Evolutionary conservation across 805 yeast species (phyloP).

Genomic region (Saccharomyces paradoxus): DNA sequence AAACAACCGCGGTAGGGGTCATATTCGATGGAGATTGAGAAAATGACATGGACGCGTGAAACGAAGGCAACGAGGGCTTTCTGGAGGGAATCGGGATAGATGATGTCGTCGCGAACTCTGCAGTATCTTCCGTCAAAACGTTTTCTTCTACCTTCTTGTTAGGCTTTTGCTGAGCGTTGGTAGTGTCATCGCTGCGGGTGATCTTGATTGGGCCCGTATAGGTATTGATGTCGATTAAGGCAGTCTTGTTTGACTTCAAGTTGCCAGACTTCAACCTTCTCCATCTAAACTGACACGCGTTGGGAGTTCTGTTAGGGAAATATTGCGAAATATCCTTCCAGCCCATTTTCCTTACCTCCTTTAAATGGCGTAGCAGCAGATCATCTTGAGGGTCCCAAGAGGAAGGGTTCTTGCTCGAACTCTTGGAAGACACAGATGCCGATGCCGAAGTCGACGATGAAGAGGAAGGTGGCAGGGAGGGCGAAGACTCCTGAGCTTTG

Average conservation of each 20-base stretch:
- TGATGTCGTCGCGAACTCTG: background rate
- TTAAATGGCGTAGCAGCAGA: conserved; percentile 58
- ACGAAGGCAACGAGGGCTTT: background rate
- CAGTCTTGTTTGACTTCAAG: conserved; percentile 30
- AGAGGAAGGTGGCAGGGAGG: background rate
- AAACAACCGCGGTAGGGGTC: background rate
- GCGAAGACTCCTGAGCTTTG: background rate
- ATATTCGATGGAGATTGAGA: background rate
- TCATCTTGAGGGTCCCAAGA: conserved; percentile 82
- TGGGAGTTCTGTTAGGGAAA: conserved; percentile 74
- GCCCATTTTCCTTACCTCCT: conserved; percentile 76
- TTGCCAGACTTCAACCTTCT: conserved; percentile 50
- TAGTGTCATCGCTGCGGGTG: conserved; percentile 2
- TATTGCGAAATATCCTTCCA: conserved; percentile 83
- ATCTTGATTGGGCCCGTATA: conserved; percentile 13
- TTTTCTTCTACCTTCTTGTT: background rate
- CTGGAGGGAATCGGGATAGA: background rate
- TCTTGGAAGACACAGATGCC: background rate
- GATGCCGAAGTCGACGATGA: background rate
- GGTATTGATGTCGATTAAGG: conserved; percentile 16
- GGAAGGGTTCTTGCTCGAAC: conserved; percentile 35
- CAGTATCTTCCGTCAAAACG: background rate
- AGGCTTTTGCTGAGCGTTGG: background rate
- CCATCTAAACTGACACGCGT: conserved; percentile 88
- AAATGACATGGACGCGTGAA: conserved; percentile 1